phyloP scores from a whole-genome alignment of 495 filamentous ascomycete genomes.

The Monascus purpureus region DNA sequence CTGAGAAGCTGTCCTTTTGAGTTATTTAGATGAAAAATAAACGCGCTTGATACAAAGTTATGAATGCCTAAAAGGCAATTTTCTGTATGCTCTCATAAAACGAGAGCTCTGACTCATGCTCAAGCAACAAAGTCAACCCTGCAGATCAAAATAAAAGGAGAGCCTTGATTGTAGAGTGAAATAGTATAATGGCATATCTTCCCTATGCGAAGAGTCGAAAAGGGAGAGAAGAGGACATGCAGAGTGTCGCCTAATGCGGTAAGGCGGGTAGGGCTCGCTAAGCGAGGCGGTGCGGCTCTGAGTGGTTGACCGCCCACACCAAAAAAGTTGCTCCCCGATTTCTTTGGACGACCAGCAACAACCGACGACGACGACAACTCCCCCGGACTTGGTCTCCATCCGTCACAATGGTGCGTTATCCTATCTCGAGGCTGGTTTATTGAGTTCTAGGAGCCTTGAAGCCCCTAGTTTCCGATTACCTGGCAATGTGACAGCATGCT shows the following conservation, averaged over 20 bases:
- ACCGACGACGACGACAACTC: conserved; percentile 33
- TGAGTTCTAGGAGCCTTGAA: background rate
- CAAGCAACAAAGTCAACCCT: too few species aligned
- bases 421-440: conserved; percentile 1
- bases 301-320: conserved; percentile 26
- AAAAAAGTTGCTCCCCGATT: conserved; percentile 30
- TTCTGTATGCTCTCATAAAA: too few species aligned
- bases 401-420: conserved; percentile 49
- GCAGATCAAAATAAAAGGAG: too few species aligned
- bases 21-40: too few species aligned
- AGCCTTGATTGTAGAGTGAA: too few species aligned
- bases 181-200: too few species aligned
- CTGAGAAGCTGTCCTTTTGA: too few species aligned
- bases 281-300: conserved; percentile 29
- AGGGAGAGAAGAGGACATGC: conserved; percentile 1
- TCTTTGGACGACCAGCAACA: conserved; percentile 34
- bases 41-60: too few species aligned
- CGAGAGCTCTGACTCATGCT: too few species aligned
- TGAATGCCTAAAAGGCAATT: too few species aligned
- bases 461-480: background rate
- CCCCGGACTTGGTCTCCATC: conserved; percentile 45
- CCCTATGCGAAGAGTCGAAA: too few species aligned
- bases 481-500: conserved; percentile 5
- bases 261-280: conserved; percentile 35
- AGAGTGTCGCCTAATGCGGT: conserved; percentile 10